Evolutionary conservation across 148 eudicot genomes (phyloP).

Genomic region (Arbutus unedo): DNA sequence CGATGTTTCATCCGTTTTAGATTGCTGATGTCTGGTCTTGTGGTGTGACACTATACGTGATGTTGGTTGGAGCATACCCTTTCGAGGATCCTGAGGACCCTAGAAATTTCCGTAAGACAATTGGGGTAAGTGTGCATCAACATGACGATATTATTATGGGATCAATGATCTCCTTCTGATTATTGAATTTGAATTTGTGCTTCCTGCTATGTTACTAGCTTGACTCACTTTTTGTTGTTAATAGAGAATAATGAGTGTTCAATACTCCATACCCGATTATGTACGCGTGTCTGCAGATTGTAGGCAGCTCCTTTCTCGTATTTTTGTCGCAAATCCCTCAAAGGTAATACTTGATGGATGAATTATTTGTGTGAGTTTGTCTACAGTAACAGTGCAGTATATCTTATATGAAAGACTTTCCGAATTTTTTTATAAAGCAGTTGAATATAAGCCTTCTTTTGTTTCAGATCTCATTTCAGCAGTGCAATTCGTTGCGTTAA

Average conservation of each 20-base stretch:
- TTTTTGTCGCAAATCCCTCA: constrained; percentile 72
- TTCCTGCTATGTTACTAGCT: background rate
- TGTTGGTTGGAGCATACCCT: constrained; percentile 97
- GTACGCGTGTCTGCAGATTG: constrained; percentile 82
- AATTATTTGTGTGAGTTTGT: no score
- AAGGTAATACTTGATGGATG: constrained; percentile 38
- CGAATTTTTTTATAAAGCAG: background rate
- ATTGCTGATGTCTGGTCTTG: constrained; percentile 99
- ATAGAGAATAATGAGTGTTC: constrained; percentile 84
- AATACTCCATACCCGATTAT: constrained; percentile 82
- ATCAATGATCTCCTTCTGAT: background rate
- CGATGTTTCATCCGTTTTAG: constrained; percentile 30
- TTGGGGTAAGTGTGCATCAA: constrained; percentile 45
- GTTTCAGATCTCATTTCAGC: background rate
- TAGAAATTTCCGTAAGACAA: constrained; percentile 75
- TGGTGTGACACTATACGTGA: constrained; percentile 92
- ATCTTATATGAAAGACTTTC: background rate
- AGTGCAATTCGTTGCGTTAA: background rate
- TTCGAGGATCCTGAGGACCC: constrained; percentile 96
- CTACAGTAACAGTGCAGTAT: background rate
- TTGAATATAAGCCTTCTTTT: background rate
- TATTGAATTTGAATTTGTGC: constrained; percentile 7
- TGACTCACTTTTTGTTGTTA: constrained; percentile 2
- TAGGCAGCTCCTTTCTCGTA: constrained; percentile 75
- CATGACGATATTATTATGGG: background rate